These are phyloP conservation scores for Zygoascus tannicola DNA, from an alignment of 805 yeast genomes.

Conservation along the genomic window DNA sequence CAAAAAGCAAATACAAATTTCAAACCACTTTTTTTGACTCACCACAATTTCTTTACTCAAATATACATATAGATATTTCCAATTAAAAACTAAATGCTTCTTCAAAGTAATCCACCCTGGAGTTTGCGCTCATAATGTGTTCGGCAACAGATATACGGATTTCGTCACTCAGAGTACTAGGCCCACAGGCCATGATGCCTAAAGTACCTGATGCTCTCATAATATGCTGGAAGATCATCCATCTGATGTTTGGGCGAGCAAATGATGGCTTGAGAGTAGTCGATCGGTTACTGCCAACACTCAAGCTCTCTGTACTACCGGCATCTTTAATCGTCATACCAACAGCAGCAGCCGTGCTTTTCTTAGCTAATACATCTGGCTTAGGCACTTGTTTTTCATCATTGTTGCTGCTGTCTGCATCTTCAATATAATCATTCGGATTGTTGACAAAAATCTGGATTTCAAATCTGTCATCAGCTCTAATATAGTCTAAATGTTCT, in stretches of 20 bases:
- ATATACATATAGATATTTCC: too few relatives aligned
- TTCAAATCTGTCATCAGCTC: slow-evolving; percentile 22
- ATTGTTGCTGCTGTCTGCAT: background rate
- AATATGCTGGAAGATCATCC: slow-evolving; percentile 18
- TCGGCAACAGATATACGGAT: slow-evolving; percentile 40
- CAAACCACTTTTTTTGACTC: too few relatives aligned
- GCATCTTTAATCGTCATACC: background rate
- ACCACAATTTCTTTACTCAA: too few relatives aligned
- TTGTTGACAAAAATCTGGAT: slow-evolving; percentile 28
- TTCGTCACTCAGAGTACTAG: slow-evolving; percentile 47
- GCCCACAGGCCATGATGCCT: slow-evolving; percentile 42
- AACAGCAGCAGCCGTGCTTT: background rate
- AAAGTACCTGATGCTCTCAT: slow-evolving; percentile 12
- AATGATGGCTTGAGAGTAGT: too few relatives aligned
- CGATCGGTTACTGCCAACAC: background rate
- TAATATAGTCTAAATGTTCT: slow-evolving; percentile 21
- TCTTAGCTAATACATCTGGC: background rate
- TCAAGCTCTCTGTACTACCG: background rate
- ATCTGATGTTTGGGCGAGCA: background rate
- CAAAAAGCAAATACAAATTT: too few relatives aligned
- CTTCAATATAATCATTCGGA: background rate
- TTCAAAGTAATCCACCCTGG: slow-evolving; percentile 57
- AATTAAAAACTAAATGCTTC: slow-evolving; percentile 40
- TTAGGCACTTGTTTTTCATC: too few relatives aligned
- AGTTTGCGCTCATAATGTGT: slow-evolving; percentile 32